phyloP scores from a whole-genome alignment of 805 yeast genomes.

The Pichia nanzhaoensis region DNA sequence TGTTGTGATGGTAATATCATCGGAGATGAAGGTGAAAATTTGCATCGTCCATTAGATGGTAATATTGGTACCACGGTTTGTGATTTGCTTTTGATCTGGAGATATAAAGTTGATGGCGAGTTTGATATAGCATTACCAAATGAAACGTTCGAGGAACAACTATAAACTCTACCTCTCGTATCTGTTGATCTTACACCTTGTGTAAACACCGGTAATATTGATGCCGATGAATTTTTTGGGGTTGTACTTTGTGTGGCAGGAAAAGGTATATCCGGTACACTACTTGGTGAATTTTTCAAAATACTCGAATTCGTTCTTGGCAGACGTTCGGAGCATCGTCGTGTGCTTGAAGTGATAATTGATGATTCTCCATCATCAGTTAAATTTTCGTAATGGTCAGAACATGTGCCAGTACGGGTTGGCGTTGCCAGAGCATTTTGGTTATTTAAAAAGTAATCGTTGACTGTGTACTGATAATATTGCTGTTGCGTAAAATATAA shows the following conservation, averaged over 20 bases:
- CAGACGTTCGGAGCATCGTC: constrained; percentile 21
- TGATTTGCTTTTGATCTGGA: too few species aligned
- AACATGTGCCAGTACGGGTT: constrained; percentile 6
- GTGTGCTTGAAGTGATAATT: constrained; percentile 23
- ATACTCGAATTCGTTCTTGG: constrained; percentile 26
- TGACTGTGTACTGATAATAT: background rate
- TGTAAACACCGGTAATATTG: background rate
- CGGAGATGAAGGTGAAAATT: too few species aligned
- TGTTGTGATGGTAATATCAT: too few species aligned
- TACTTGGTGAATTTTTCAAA: constrained; percentile 21
- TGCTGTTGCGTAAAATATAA: background rate
- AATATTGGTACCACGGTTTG: too few species aligned
- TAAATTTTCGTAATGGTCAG: too few species aligned
- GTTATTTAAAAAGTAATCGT: constrained; percentile 4
- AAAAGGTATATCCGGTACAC: constrained; percentile 18
- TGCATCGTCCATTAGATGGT: too few species aligned
- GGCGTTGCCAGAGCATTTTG: constrained; percentile 1
- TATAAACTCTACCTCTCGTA: constrained; percentile 4
- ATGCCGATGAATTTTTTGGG: constrained; percentile 4
- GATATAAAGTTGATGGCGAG: background rate
- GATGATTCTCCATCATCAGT: constrained; percentile 20
- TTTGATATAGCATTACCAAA: constrained; percentile 1
- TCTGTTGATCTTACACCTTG: background rate
- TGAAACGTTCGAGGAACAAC: constrained; percentile 6
- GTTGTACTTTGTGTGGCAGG: constrained; percentile 1